phyloP scores from a whole-genome alignment of 495 filamentous ascomycete species.

The Hypoxylon intermedium region DNA sequence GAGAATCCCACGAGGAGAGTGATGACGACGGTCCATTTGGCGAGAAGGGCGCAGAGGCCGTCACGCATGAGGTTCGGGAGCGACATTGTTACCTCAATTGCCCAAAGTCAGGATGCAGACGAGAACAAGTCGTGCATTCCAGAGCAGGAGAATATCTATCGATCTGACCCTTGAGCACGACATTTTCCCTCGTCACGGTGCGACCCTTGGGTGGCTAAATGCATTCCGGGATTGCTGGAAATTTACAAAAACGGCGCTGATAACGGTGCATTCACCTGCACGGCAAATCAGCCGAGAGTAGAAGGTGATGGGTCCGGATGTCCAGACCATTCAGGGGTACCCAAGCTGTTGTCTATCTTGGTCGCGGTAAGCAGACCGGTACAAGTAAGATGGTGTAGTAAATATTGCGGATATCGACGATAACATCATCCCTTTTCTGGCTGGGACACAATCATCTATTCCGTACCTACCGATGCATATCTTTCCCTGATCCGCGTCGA shows the following conservation, averaged over 20 bases:
- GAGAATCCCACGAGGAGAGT: constrained; percentile 28
- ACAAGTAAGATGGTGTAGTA: no score
- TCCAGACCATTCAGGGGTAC: constrained; percentile 22
- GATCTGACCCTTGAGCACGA: constrained; percentile 18
- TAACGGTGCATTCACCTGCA: constrained; percentile 26
- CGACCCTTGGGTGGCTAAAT: constrained; percentile 27
- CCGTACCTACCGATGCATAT: no score
- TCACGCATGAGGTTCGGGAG: constrained; percentile 1
- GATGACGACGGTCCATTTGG: constrained; percentile 26
- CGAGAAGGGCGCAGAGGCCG: constrained; percentile 13
- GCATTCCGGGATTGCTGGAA: constrained; percentile 25
- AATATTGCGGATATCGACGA: no score
- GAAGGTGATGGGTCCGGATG: constrained; percentile 35
- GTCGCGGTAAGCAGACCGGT: constrained; percentile 17
- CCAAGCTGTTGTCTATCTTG: constrained; percentile 3
- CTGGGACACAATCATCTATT: no score
- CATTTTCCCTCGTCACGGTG: constrained; percentile 23
- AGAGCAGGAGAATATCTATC: constrained; percentile 11
- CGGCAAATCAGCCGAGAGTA: constrained; percentile 39
- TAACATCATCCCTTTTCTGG: no score
- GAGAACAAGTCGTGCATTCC: constrained; percentile 9
- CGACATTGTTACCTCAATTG: constrained; percentile 31
- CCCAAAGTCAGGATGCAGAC: constrained; percentile 14
- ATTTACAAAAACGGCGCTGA: constrained; percentile 29
- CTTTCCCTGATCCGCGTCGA: no score